A percentile compares a stretch with the other conserved stretches of the same genome.
phyloP scores from a whole-genome alignment of 1,139 yeast species.

The Diutina catenulata region DNA sequence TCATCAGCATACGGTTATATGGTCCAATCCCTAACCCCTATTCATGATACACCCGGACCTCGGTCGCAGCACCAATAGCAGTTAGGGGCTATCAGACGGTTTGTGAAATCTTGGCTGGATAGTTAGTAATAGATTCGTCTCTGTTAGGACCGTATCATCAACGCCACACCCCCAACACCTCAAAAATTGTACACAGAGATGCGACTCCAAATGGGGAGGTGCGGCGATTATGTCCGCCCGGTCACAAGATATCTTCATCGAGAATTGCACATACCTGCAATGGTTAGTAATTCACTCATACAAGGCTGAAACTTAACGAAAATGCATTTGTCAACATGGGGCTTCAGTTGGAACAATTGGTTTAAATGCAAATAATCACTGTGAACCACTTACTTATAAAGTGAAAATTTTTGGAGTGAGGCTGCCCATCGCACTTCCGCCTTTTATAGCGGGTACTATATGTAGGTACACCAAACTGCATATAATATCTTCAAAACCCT shows the following conservation, averaged over 20 bases:
- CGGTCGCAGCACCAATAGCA: constrained; percentile 2
- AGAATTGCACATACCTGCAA: constrained; percentile 10
- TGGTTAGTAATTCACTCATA: constrained; percentile 42
- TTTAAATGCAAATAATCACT: constrained; percentile 57
- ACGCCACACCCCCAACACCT: constrained; percentile 39
- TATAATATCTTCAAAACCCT: too few species aligned
- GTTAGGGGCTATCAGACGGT: constrained; percentile 8
- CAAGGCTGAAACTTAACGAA: constrained; percentile 85
- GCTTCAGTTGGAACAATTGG: constrained; percentile 80
- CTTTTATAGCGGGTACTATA: too few species aligned
- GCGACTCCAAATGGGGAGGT: constrained; percentile 49
- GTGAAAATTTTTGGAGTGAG: too few species aligned
- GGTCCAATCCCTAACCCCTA: constrained; percentile 9
- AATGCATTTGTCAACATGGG: constrained; percentile 63
- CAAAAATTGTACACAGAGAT: constrained; percentile 57
- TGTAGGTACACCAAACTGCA: too few species aligned
- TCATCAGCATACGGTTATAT: constrained; percentile 42
- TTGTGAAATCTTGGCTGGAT: constrained; percentile 8
- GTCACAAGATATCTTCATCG: constrained; percentile 54
- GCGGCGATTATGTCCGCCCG: constrained; percentile 68
- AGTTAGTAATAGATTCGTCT: constrained; percentile 13
- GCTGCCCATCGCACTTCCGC: too few species aligned
- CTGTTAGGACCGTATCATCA: constrained; percentile 59
- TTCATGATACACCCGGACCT: not conserved
- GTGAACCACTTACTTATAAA: too few species aligned